Evolutionary conservation across 2,329 filamentous ascomycete species (phyloP), one percentile per base, ranked within the genome.

Genomic region (Aspergillus terreus): DNA sequence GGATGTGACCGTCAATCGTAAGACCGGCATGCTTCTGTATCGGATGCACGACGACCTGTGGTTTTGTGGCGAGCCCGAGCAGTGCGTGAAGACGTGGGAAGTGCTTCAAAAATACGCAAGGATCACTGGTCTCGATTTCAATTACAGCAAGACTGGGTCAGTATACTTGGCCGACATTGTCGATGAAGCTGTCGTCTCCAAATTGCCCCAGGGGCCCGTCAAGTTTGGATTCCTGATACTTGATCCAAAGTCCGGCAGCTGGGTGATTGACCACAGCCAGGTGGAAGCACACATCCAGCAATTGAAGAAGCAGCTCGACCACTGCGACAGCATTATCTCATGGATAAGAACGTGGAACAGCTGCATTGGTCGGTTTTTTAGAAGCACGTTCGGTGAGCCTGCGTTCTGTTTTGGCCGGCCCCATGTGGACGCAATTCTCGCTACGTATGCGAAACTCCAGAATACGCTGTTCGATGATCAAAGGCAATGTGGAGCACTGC

Each of bases 301-400:
- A 51, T 64, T 77, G 2, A 63, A 63, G n/a, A 65, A 63, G 7
- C 73, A 76, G 48, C 66, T 76, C 0, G 56, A 63, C 1, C 63
- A 64, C 4, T 76, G 74, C 30, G 71, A 75, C 45, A 81, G 75
- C 49, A 66, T 82, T 4, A 76, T 83, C 46, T 71, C 74, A 14
- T 82, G 77, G 72, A 73, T 82, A 4, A 74, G 80, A 53, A 78
- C 77, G 0, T 82, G 78, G 73, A 82, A 82, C 58, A 78, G 71
- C 41, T 81, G 79, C 58, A 74, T 76, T 30, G 71, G 69, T 2
- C 70, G 73, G 6, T 82, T 81, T 61, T 80, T 82, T 63, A 68
- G 68, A 15, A 73, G 70, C 51, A 80, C 79, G 50, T 80, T 82
- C 48, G 78, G 76, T 3, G 70, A 75, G 50, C 72, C 78, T 1